phyloP scores from a whole-genome alignment of 2,329 filamentous ascomycete species.

The Fusarium xyrophilum region DNA sequence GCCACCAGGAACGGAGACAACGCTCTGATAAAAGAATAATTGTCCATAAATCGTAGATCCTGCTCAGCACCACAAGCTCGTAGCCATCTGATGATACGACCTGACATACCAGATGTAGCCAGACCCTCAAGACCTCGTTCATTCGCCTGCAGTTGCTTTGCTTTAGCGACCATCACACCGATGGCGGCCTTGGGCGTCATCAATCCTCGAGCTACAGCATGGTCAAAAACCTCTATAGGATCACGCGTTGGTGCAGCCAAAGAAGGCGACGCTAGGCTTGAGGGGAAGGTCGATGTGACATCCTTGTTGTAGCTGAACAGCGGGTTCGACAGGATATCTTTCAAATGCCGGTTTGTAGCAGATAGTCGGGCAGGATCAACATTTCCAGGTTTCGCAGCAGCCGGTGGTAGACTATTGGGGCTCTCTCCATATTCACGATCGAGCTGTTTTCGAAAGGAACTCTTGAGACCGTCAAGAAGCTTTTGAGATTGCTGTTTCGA shows the following conservation, averaged over 20 bases:
- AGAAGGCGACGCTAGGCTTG: constrained; percentile 13
- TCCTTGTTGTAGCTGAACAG: constrained; percentile 54
- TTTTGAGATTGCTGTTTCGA: constrained; percentile 59
- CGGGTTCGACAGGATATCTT: constrained; percentile 63
- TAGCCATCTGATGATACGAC: constrained; percentile 61
- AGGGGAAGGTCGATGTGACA: constrained; percentile 27
- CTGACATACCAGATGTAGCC: constrained; percentile 53
- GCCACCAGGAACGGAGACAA: constrained; percentile 60
- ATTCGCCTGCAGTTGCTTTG: constrained; percentile 50
- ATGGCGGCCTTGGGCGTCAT: constrained; percentile 62
- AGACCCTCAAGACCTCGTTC: constrained; percentile 42
- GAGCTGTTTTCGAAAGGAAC: constrained; percentile 65
- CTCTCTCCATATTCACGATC: constrained; percentile 62
- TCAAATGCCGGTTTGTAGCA: constrained; percentile 56
- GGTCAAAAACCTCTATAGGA: constrained; percentile 63
- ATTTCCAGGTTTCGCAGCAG: constrained; percentile 29
- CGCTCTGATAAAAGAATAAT: constrained; percentile 48
- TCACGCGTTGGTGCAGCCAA: constrained; percentile 42
- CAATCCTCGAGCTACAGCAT: constrained; percentile 61
- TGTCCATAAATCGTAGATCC: constrained; percentile 54
- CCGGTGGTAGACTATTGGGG: constrained; percentile 35
- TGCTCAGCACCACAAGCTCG: constrained; percentile 57
- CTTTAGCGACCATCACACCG: constrained; percentile 60
- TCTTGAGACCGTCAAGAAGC: constrained; percentile 62
- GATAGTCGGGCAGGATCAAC: constrained; percentile 46